Base-by-base conservation (phyloP, 768 basidiomycete genomes). In the Collybiopsis luxurians region DNA sequence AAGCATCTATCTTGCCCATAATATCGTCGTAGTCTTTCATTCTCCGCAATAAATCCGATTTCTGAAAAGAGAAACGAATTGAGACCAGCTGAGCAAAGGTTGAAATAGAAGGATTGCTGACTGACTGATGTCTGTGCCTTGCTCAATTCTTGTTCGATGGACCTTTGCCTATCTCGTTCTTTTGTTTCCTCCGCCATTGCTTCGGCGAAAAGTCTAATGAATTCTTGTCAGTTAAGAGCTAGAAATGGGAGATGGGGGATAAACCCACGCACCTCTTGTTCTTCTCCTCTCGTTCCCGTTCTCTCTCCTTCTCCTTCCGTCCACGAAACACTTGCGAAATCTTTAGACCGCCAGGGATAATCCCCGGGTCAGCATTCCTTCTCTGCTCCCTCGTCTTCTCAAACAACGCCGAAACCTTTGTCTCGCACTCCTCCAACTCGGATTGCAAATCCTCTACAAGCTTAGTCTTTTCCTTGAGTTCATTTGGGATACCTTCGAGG, bases 191-290 rank as follows among this genome's bases (percentile, higher is more conserved):
- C 42, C 26, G 11, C 30, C 53, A 55, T 55, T n/a, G 53, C 53
- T 39, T 55, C 53, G 7, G 23, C 28, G 17, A 55, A 55, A 19
- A 42, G 17, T 21, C 53, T 55, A n/a, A n/a, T n/a, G n/a, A n/a
- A n/a, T n/a, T n/a, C n/a, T n/a, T n/a, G n/a, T n/a, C n/a, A n/a
- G n/a, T n/a, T n/a, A n/a, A n/a, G n/a, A n/a, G n/a, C n/a, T n/a
- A n/a, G n/a, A n/a, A n/a, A n/a, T n/a, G n/a, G n/a, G n/a, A n/a
- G n/a, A n/a, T n/a, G n/a, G n/a, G n/a, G n/a, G n/a, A n/a, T n/a
- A n/a, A n/a, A n/a, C n/a, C n/a, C n/a, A n/a, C 43, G 43, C n/a
- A 55, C 53, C 53, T 43, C 23, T 55, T 55, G 15, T 39, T 53
- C 24, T 23, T 26, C 39, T 53, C 51, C 13, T 55, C 53, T 11